Percentiles rank a stretch among this genome's conserved stretches.
Conservation (phyloP, 108 stramenopile genomes). For the Pseudonitzschia multiseries region DNA sequence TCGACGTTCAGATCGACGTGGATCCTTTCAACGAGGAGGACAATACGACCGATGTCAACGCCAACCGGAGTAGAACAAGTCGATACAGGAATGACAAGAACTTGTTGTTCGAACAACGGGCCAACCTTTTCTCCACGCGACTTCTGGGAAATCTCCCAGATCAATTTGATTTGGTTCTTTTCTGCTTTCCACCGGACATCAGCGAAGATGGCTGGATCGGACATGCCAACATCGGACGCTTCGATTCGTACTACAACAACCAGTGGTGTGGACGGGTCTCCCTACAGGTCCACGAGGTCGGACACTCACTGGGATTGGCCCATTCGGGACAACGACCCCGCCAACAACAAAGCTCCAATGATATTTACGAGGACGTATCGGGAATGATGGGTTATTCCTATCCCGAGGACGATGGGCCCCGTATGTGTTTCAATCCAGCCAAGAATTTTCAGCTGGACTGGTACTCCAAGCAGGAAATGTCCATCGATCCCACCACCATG, state of each 20-base stretch:
- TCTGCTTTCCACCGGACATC: slow-evolving; percentile 9
- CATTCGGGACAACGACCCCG: slow-evolving; percentile 41
- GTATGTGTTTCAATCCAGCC: slow-evolving; percentile 62
- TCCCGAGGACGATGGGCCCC: background rate
- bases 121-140: background rate
- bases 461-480: slow-evolving; percentile 25
- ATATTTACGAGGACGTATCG: background rate
- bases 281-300: slow-evolving; percentile 27
- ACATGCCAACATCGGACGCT: background rate
- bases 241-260: slow-evolving; percentile 10
- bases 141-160: background rate
- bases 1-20: background rate
- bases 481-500: slow-evolving; percentile 2
- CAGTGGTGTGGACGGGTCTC: background rate
- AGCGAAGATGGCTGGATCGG: background rate
- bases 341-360: slow-evolving; percentile 9
- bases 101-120: background rate
- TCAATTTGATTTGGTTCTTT: slow-evolving; percentile 1
- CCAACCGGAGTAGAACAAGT: too few species aligned
- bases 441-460: slow-evolving; percentile 54
- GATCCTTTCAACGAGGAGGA: background rate
- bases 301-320: slow-evolving; percentile 46
- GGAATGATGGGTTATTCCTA: slow-evolving; percentile 29
- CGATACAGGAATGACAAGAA: too few species aligned
- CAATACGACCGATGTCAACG: background rate